phyloP scores from a whole-genome alignment of 202 grass and related monocot genomes.

The Brachypodium distachyon region DNA sequence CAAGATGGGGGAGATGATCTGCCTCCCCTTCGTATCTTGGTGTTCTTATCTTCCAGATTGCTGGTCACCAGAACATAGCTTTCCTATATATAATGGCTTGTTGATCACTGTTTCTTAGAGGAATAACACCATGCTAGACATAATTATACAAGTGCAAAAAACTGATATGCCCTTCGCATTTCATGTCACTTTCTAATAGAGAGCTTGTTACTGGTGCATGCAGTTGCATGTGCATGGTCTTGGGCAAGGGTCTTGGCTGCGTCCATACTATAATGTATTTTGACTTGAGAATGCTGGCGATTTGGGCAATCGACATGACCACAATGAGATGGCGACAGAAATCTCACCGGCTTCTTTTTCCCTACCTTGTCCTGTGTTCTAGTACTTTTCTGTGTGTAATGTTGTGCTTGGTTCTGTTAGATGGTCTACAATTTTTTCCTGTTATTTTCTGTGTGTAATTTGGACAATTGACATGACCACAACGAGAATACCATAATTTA shows the following conservation, averaged over 20 bases:
- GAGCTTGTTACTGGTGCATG: neutral
- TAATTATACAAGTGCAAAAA: neutral
- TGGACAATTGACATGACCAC: no score
- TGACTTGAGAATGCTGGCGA: neutral
- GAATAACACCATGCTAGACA: neutral
- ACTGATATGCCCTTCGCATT: neutral
- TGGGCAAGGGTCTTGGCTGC: neutral
- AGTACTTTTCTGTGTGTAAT: constrained; percentile 7
- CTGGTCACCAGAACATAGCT: constrained; percentile 26
- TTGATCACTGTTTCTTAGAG: neutral
- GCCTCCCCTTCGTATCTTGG: neutral
- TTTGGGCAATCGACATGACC: constrained; percentile 10
- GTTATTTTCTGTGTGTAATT: no score
- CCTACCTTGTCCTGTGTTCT: constrained; percentile 7
- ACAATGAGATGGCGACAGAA: constrained; percentile 8
- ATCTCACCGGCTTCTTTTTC: constrained; percentile 11
- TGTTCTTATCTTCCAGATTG: neutral
- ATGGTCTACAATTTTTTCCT: neutral
- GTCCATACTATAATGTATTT: neutral
- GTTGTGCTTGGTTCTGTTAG: constrained; percentile 9
- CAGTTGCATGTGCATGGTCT: constrained; percentile 11
- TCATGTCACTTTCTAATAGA: neutral
- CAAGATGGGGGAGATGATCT: neutral
- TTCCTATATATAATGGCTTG: constrained; percentile 38
- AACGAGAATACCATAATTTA: no score